phyloP scores from a whole-genome alignment of 2,329 filamentous ascomycete species.

The Diaporthe citrichinensis region DNA sequence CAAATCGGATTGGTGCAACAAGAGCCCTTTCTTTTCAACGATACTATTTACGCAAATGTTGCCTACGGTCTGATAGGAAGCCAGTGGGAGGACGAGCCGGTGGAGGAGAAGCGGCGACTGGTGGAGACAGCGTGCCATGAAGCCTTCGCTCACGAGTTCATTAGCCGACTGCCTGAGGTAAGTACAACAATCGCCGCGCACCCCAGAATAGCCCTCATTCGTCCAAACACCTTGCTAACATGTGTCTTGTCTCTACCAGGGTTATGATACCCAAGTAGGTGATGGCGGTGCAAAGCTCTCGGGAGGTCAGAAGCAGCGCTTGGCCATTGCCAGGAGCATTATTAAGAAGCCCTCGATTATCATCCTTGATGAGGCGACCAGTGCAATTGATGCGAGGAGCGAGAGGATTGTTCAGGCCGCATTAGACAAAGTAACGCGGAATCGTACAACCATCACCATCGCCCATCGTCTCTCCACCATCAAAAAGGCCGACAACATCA shows the following conservation, averaged over 20 bases:
- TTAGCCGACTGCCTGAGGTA: slow-evolving; percentile 71
- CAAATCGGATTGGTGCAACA: slow-evolving; percentile 61
- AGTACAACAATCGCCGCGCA: slow-evolving; percentile 33
- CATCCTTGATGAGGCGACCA: slow-evolving; percentile 94
- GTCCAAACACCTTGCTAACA: slow-evolving; percentile 19
- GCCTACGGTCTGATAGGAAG: slow-evolving; percentile 63
- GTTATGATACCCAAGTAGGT: slow-evolving; percentile 79
- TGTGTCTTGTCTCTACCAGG: slow-evolving; percentile 54
- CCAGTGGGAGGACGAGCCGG: slow-evolving; percentile 53
- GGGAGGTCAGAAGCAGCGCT: slow-evolving; percentile 96
- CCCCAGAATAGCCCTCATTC: neutral
- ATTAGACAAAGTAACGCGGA: slow-evolving; percentile 85
- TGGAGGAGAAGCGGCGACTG: slow-evolving; percentile 64
- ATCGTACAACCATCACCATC: slow-evolving; percentile 95
- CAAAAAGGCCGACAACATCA: slow-evolving; percentile 93
- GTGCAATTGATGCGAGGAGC: slow-evolving; percentile 90
- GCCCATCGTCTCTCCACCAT: slow-evolving; percentile 96
- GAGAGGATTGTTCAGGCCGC: slow-evolving; percentile 96
- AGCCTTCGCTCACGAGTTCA: slow-evolving; percentile 79
- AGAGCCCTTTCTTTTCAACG: slow-evolving; percentile 61
- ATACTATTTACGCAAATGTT: slow-evolving; percentile 67
- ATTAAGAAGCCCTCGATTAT: slow-evolving; percentile 88
- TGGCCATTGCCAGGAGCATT: slow-evolving; percentile 79
- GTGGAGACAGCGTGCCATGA: slow-evolving; percentile 76
- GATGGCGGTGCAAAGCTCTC: slow-evolving; percentile 88